Base-by-base conservation (phyloP, 768 basidiomycete species). In the Dendrothele bispora region DNA sequence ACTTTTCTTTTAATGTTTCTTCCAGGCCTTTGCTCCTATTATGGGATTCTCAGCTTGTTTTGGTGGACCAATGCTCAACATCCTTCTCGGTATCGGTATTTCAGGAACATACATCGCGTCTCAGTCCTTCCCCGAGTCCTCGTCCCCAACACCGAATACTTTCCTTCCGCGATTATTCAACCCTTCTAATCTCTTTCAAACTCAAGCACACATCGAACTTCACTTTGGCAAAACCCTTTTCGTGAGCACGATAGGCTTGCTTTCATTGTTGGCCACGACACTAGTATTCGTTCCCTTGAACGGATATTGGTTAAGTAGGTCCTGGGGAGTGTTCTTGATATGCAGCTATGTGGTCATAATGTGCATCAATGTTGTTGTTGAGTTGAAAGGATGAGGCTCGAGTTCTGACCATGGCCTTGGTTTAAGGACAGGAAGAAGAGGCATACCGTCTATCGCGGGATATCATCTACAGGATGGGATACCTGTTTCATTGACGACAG, bases 21-120 rank as follows among this genome's bases (percentile, higher is more conserved):
- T 35, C 1, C 48, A 88, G 83, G 83, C 81, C 15, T 95, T 93
- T 63, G 91, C 87, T 29, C 94, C 84, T 30, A 83, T 92, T 59
- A 97, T 95, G 94, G 93, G 88, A 20, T 94, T 97, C 67, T 91
- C 91, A 4, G 94, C 93, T 0, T 97, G 93, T 64, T 95, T 95
- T 55, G 93, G 93, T 40, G 88, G 91, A 1, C 91, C 91, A 0
- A 91, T 93, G 90, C 80, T 93, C 55, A 93, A 93, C 66, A 91
- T 93, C 51, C 78, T 93, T 5, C 80, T 92, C 28, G 95, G 95
- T 1, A 78, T 98, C 48, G 97, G 97, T 18, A 78, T 95, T 43
- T 93, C 94, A 0, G 95, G 97, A 5, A 82, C 88, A 3, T 91
- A 91, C 61, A 78, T 95, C 58, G 91, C 88, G 52, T 68, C 80